Base-by-base conservation (phyloP, 768 basidiomycete genomes). In the Russula olivacea region DNA sequence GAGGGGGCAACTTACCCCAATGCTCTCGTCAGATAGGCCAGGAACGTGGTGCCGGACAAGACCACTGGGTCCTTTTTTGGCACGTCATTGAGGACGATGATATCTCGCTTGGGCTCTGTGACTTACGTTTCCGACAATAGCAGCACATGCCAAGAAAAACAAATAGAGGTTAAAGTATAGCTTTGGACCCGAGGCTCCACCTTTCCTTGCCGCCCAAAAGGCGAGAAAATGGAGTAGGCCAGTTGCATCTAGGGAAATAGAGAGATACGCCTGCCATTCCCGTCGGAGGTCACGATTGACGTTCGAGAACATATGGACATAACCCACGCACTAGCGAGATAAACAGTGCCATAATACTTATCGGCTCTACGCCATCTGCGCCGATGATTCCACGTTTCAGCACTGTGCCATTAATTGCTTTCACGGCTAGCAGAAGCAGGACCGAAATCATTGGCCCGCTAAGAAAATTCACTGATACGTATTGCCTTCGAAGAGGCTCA, bases 271-370 rank as follows among this genome's bases (percentile, higher is more conserved):
- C 74, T 77, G 60, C 19, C 28, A 28, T 8, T 28, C 19, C 15
- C 23, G 19, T 32, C 19, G 41, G 36, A 30, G 52, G 25, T 41
- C 50, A 28, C n/a, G 47, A 54, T n/a, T 34, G 21, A n/a, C 3
- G 38, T 17, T 40, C 5, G 3, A 15, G 48, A 21, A 38, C 17
- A 15, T 38, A 59, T 19, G 32, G 30, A 28, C 28, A 19, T 8
- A 48, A 25, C 8, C 15, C 58, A 77, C 70, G 45, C 48, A 74
- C 93, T 54, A 97, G 79, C 3, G 89, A 91, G 68, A 93, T 85
- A 75, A 98, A 98, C 1, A 98, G 76, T 28, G 92, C 91, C 72
- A 98, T 83, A 66, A 98, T 94, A 71, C 97, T 91, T 70, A 94
- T 91, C 0, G 95, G 95, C 67, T 89, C 83, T 28, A 98, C 82